Evolutionary conservation across 306 rosid genomes (phyloP), one percentile per base, ranked within the genome.

Genomic region (Pyrus betulifolia): DNA sequence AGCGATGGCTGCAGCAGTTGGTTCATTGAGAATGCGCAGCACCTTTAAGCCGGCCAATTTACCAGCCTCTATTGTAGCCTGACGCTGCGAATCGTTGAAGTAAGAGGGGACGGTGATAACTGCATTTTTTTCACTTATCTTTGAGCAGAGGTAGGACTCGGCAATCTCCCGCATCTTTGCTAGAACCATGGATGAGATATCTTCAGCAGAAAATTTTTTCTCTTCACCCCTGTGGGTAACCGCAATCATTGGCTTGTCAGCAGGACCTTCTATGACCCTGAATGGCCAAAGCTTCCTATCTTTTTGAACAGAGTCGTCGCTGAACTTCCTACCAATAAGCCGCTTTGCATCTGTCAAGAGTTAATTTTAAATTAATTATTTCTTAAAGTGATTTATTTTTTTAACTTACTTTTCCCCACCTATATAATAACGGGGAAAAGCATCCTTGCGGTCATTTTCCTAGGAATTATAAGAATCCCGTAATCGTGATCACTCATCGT

Each of bases 21-120:
- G 68, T 21, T 63, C 68, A 19, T 63, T 63, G 68, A 63, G 30
- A 3, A 30, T 69, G 15, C 46, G 46, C 75, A 71, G 0, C 75
- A 71, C 75, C n/a, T 71, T 31, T 19, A 71, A 40, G 12, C 75
- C 64, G 2, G 75, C 75, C 12, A 38, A 2, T 2, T 28, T 5
- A 21, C 75, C 75, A 0, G 64, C 75, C 19, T 54, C 18, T 21
- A 27, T 71, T 52, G 75, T 71, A 21, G 75, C 63, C 49, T 19
- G 75, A 11, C 64, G 75, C 13, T 71, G 75, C 4, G 75, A 52
- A 19, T 71, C 59, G 21, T 52, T 71, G 46, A 71, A 54, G 49
- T 71, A 71, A 21, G 75, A 59, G 2, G 64, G 64, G 5, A 71
- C 75, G 21, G 64, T 71, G 27, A 71, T 71, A 8, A 71, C 75